Evolutionary conservation across 2,329 filamentous ascomycete genomes (phyloP), one percentile per base, ranked within the genome.

Genomic region (Aspergillus sp.): DNA sequence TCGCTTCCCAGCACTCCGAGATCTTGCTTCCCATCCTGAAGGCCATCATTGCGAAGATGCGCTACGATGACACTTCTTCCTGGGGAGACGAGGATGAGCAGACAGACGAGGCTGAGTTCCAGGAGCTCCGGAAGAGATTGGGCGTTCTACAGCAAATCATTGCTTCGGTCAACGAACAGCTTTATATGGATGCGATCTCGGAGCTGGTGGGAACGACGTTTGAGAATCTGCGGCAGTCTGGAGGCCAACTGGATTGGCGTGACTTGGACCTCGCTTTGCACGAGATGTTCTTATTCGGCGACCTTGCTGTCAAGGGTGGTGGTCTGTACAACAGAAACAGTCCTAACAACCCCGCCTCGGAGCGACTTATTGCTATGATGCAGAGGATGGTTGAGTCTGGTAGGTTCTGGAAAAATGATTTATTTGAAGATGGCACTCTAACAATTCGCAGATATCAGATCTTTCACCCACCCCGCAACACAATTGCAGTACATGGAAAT

Each of bases 401-500:
- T 90, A 75, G 65, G 82, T 68, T 28, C 43, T 33, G 7, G 34
- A 30, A 9, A 19, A 7, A 5, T 27, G 32, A 9, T 41, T 34
- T 31, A 19, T 10, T 19, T 28, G n/a, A 39, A 30, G 26, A 26
- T 19, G 19, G 19, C 19, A 34, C 42, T 45, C 47, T 60, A 49
- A 55, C 45, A 12, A 7, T 30, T 35, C 8, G 37, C 53, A 90
- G 89, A 88, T 54, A 86, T 96, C 53, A 85, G 88, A 46, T 85
- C 78, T 35, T 94, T 91, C 66, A 82, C 85, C 11, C 93, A 97
- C 62, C 91, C 93, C 1, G 89, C 90, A 11, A 90, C 96, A 40
- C 82, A 96, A 51, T 76, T 98, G 19, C 90, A 96, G 68, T 98
- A 95, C 62, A 96, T 98, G 90, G 93, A 98, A 66, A 95, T 95